Evolutionary conservation across 2,329 filamentous ascomycete species (phyloP).

Genomic region (Colletotrichum coccodes): DNA sequence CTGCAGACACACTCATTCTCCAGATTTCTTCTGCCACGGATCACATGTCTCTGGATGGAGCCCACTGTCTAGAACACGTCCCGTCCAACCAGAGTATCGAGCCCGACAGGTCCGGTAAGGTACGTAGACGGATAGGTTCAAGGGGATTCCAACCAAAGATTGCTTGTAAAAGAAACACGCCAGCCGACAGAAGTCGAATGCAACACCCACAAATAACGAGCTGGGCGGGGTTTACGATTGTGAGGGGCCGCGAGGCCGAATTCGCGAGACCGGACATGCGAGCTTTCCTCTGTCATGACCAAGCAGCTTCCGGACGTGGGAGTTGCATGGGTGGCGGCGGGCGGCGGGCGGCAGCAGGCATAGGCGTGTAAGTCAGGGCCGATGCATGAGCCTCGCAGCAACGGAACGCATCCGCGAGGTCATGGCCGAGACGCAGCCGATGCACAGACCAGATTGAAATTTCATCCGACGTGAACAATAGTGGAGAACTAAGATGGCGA

Average conservation of each 20-base stretch:
- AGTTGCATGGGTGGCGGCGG: neutral
- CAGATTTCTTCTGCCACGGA: neutral
- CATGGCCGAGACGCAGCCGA: neutral
- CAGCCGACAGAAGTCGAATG: neutral
- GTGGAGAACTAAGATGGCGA: neutral
- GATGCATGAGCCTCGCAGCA: slow-evolving; percentile 15
- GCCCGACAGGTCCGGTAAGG: neutral
- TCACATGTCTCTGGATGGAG: neutral
- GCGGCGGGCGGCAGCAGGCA: neutral
- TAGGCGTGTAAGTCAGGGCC: neutral
- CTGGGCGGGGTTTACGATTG: neutral
- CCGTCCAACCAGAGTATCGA: neutral
- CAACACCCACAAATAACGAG: neutral
- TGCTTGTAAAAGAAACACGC: neutral
- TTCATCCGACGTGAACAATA: neutral
- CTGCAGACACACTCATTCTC: neutral
- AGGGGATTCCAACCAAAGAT: no score
- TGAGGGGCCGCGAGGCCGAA: neutral
- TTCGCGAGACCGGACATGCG: no score
- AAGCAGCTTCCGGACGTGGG: neutral
- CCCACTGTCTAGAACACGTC: neutral
- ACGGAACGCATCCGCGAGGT: slow-evolving; percentile 12
- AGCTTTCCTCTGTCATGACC: no score
- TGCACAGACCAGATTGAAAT: neutral
- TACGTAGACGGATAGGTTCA: neutral